These are phyloP conservation scores for Smallanthus sonchifolius DNA, from an alignment of 129 eudicot species.

Conservation along the genomic window DNA sequence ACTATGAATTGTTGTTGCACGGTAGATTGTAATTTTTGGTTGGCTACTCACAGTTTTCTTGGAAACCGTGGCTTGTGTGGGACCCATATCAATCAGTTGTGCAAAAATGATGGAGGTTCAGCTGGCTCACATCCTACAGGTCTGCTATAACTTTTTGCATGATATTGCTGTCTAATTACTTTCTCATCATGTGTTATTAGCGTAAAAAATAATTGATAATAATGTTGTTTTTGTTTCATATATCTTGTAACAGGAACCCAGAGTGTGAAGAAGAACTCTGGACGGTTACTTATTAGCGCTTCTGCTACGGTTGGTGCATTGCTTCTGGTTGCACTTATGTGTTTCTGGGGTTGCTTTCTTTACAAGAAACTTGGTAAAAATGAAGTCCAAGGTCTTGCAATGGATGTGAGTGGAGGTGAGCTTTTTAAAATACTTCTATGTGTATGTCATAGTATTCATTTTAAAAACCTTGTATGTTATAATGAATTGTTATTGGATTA, in stretches of 20 bases:
- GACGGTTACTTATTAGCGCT: constrained; percentile 88
- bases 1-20: background rate
- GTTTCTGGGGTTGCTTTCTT: constrained; percentile 97
- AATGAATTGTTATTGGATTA: constrained; percentile 27
- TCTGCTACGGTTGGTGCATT: constrained; percentile 92
- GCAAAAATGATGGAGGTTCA: constrained; percentile 63
- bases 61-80: constrained; percentile 94
- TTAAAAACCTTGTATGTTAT: background rate
- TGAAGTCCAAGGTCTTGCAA: constrained; percentile 65
- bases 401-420: constrained; percentile 89
- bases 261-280: constrained; percentile 73
- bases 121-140: constrained; percentile 43
- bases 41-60: constrained; percentile 53
- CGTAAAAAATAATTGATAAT: background rate
- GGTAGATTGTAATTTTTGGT: constrained; percentile 2
- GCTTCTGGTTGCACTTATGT: constrained; percentile 96
- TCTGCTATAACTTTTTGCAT: constrained; percentile 36
- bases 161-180: background rate
- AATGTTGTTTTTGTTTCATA: constrained; percentile 5
- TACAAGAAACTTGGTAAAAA: constrained; percentile 91
- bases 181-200: background rate
- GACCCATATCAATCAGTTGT: constrained; percentile 49
- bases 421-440: constrained; percentile 7
- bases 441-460: background rate
- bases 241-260: constrained; percentile 44